Conservation (phyloP, 495 filamentous ascomycete genomes). For the Penicillium lividum region DNA sequence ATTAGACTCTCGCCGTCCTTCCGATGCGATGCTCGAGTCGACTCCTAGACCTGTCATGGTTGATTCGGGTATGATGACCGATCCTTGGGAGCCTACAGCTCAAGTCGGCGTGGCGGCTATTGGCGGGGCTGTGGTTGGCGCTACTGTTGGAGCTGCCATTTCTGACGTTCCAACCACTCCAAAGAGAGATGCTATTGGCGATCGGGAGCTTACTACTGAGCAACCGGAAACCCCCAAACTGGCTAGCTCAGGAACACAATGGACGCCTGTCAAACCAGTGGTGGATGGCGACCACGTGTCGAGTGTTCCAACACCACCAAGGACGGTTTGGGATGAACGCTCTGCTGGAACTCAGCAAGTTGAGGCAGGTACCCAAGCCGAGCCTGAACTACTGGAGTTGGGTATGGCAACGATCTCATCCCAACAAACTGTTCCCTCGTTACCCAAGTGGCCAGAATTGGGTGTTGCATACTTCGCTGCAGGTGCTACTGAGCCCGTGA, state of each 20-base stretch:
- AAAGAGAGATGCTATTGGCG: conserved; percentile 13
- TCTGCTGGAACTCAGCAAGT: conserved; percentile 16
- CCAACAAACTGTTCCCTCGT: conserved; percentile 40
- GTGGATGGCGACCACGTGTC: conserved; percentile 31
- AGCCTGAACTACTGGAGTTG: conserved; percentile 26
- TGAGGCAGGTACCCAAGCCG: conserved; percentile 20
- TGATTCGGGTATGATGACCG: conserved; percentile 87
- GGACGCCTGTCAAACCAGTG: conserved; percentile 34
- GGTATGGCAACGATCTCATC: conserved; percentile 37
- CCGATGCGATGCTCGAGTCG: conserved; percentile 32
- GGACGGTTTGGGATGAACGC: conserved; percentile 42
- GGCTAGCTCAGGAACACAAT: conserved; percentile 41
- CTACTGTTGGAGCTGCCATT: conserved; percentile 5
- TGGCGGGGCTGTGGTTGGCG: conserved; percentile 12
- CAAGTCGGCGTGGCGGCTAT: conserved; percentile 5
- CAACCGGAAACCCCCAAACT: conserved; percentile 21
- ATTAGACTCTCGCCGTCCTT: conserved; percentile 40
- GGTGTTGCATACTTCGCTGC: conserved; percentile 35
- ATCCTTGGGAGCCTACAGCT: conserved; percentile 53
- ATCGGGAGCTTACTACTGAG: conserved; percentile 23
- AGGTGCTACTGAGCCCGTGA: conserved; percentile 34
- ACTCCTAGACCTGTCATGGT: conserved; percentile 58
- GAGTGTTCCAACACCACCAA: conserved; percentile 40
- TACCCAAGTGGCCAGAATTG: conserved; percentile 33
- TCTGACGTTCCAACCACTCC: conserved; percentile 25